Evolutionary conservation across 805 yeast genomes (phyloP), one percentile per base, ranked within the genome.

Genomic region (Metschnikowia colocasiae): DNA sequence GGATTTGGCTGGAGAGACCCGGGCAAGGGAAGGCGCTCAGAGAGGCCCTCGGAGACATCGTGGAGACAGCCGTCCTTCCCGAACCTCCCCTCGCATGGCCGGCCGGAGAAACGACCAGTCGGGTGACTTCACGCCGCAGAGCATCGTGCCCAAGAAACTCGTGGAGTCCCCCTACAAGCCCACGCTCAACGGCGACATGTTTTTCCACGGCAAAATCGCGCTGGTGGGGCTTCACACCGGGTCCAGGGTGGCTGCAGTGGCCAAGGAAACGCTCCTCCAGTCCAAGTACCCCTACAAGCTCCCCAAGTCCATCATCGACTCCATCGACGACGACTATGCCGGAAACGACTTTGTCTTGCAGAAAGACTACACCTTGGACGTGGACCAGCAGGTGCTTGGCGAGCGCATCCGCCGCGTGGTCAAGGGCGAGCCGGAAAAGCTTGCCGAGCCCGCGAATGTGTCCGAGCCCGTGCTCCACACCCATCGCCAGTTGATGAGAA

Each of bases 271-370:
- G 26, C 64, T 73, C 51, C 48, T 68, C 41, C 59, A 60, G 37
- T 69, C 75, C 16, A 67, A 70, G 40, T 73, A 71, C 55, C 77
- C 77, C 4, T 73, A 62, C 59, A 56, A 57, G 48, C 57, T 72
- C 48, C 75, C 77, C 18, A 61, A 55, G 48, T 40, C 61, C 9
- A 55, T 71, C 33, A 59, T 72, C 33, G 65, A 66, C 25, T 40
- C 47, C 35, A 32, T 56, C 40, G 57, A 52, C 47, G 40, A 59
- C 55, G 3, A 60, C 55, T 25, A 31, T 44, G 26, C 48, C 36
- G 55, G 54, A 33, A 69, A 67, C 56, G 57, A 55, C 49, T 72
- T 67, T 49, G 54, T 72, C 41, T 58, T 69, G 45, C 69, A 62
- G 43, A 59, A 59, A 34, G 60, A 60, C 50, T 69, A 53, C 58